Evolutionary conservation across 768 basidiomycete species (phyloP), one percentile per base, ranked within the genome.

Genomic region (Leucocoprinus leucothites): DNA sequence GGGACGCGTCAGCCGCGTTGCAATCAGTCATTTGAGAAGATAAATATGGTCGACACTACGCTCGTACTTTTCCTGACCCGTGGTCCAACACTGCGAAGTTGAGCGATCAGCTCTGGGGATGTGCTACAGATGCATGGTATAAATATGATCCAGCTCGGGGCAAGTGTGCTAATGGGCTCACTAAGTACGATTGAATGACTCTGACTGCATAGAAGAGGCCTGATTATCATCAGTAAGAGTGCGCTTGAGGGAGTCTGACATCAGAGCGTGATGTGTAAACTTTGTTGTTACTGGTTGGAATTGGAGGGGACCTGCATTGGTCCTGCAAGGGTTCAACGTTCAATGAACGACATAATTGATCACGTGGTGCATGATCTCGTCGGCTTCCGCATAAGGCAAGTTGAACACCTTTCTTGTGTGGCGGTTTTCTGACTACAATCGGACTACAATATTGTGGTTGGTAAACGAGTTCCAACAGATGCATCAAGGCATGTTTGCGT

Each of bases 1-100:
- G 63, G 53, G 57, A 60, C 53, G 60, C 50, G 62, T 66, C 57
- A 64, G 66, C 48, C 63, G 68, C 62, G 65, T 60, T 68, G 66
- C 58, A 31, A 61, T 34, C 57, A 58, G 61, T 63, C 21, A 63
- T 38, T 57, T 35, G 11, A 38, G 19, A 18, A 40, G 1, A 26
- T 46, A n/a, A 5, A 22, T 8, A 13, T 11, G 22, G 49, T 48
- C 57, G 19, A 52, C 24, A 26, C 8, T 41, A 22, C 22, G 31
- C 78, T 64, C 53, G 28, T 65, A 88, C 86, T 76, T 69, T 85
- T 84, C 64, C 86, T 69, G 45, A 77, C 78, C 58, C 85, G 82
- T 60, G 81, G 70, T 48, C 80, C 82, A 25, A 84, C 68, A 60
- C 74, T 82, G 55, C 80, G 79, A 51, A 89, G 76, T 53, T 71